Percentiles rank a stretch among this genome's conserved stretches.
phyloP scores from a whole-genome alignment of 331 rosid species.

The Rosa hybrid region DNA sequence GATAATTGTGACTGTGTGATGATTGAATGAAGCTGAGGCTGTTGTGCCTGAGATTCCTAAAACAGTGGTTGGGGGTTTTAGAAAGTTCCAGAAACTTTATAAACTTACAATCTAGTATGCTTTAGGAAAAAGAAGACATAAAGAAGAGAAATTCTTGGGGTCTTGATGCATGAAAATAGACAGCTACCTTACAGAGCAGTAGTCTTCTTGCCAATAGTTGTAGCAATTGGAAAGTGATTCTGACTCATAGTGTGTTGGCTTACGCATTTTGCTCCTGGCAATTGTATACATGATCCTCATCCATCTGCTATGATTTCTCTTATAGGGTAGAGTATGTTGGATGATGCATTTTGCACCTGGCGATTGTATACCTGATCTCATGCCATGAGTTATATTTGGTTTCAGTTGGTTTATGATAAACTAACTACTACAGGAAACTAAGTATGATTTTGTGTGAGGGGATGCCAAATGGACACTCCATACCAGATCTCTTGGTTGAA shows the following conservation, averaged over 20 bases:
- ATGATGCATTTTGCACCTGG: background rate
- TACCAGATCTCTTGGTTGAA: background rate
- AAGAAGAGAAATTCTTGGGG: background rate
- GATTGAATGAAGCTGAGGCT: background rate
- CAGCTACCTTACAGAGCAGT: background rate
- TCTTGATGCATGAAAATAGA: too few species aligned
- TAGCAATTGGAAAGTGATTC: background rate
- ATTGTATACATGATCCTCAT: background rate
- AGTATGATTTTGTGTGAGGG: background rate
- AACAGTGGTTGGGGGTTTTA: background rate
- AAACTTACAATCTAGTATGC: background rate
- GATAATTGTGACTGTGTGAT: background rate
- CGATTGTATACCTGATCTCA: background rate
- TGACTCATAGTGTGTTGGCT: background rate
- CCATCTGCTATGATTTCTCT: slow-evolving; percentile 11
- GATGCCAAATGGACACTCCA: background rate
- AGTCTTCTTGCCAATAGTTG: background rate
- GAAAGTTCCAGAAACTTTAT: background rate
- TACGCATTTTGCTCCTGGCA: background rate
- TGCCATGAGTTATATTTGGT: background rate
- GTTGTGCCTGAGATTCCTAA: background rate
- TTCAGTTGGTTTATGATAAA: background rate
- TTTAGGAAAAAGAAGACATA: background rate
- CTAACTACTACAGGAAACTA: background rate
- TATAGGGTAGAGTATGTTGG: background rate